Conservation (phyloP, 1,284 basidiomycete species). For the Taiwanofungus camphoratus region DNA sequence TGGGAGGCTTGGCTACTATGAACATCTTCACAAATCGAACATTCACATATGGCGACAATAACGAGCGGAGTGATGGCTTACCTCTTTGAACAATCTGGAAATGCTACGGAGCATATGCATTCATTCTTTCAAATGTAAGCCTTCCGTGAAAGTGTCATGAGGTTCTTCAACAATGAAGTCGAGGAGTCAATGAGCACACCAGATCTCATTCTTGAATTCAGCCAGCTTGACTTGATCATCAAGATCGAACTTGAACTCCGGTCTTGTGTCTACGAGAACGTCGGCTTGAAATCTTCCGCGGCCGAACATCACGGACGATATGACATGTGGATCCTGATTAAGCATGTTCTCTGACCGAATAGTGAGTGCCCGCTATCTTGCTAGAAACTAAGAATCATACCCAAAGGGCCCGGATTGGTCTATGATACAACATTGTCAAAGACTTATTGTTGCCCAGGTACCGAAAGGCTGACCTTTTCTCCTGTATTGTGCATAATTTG, state of each 20-base stretch:
- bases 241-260: conserved; percentile 23
- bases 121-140: conserved; percentile 30
- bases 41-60: too few species aligned
- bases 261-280: conserved; percentile 31
- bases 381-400: conserved; percentile 4
- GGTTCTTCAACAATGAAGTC: background rate
- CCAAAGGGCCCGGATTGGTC: conserved; percentile 22
- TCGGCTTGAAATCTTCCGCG: conserved; percentile 33
- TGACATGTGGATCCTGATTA: conserved; percentile 24
- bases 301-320: conserved; percentile 34
- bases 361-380: conserved; percentile 10
- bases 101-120: conserved; percentile 30
- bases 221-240: conserved; percentile 18
- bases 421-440: too few species aligned
- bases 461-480: conserved; percentile 23
- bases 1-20: conserved; percentile 22
- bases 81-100: conserved; percentile 34
- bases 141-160: conserved; percentile 11
- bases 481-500: conserved; percentile 41
- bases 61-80: too few species aligned
- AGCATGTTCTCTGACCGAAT: conserved; percentile 25
- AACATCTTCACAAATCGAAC: conserved; percentile 25
- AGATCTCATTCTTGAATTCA: conserved; percentile 28
- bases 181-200: conserved; percentile 18
- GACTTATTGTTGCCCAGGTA: too few species aligned